Evolutionary conservation across 768 basidiomycete genomes (phyloP), one percentile per base, ranked within the genome.

Genomic region (Rhizopogon vulgaris): DNA sequence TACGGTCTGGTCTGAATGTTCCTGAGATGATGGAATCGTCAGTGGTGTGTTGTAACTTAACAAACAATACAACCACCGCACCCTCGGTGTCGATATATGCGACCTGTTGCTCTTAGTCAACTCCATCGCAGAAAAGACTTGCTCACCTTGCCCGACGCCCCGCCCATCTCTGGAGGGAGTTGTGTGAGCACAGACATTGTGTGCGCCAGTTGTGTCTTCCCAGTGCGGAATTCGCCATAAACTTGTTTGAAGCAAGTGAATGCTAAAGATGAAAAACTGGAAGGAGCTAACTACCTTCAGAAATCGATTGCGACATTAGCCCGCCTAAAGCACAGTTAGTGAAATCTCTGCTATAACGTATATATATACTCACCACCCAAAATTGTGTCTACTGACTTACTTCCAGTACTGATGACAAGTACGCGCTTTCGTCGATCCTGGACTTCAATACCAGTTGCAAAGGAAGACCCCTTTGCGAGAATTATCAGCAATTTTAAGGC

Each of bases 151-250:
- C 94, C 94, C 12, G 87, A 78, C 1, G 90, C 94, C 6, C 94
- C 94, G 6, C 93, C 94, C 61, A 94, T 78, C 46, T 95, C 93
- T 2, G 82, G 74, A 27, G 94, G 94, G 41, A 97, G 79, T 63
- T 98, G 94, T 4, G 91, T 70, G 4, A 94, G 73, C 6, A 98
- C 90, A 60, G 90, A 91, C 79, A 96, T 87, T 11, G 94, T 98
- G 69, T 96, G 95, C 24, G 91, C 92, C 46, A 95, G 75, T 64
- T 98, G 95, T 5, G 94, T 96, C 71, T 95, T 94, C 28, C 94
- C 94, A 0, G 95, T 97, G 30, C 94, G 81, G 68, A 89, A 97
- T 69, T 98, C 94, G 41, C 95, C 94, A 62, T 93, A 98, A 2
- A 97, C 94, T 92, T 53, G 14, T 25, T 22, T 38, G 6, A 7